Conservation (phyloP, 805 yeast species). For the Candida bentonensis region DNA sequence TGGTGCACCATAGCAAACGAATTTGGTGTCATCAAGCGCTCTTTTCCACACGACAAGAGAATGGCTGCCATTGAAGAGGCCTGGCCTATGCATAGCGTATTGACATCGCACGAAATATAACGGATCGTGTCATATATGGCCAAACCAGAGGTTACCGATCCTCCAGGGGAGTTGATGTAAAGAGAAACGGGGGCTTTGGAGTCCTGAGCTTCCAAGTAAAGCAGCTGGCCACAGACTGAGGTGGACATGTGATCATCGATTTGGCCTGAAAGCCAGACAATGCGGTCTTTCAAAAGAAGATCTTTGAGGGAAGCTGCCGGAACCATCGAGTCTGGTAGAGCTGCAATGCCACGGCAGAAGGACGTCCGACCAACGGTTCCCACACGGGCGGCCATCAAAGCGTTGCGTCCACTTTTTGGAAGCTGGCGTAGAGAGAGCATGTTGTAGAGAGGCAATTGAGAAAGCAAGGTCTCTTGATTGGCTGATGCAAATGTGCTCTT, state of each 20-base stretch:
- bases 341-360: neutral
- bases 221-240: slow-evolving; percentile 11
- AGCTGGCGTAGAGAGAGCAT: no score
- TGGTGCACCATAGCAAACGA: slow-evolving; percentile 19
- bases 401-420: no score
- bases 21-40: slow-evolving; percentile 15
- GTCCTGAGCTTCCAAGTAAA: slow-evolving; percentile 15
- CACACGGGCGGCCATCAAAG: no score
- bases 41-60: slow-evolving; percentile 14
- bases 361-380: no score
- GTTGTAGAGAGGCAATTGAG: no score
- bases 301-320: neutral
- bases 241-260: slow-evolving; percentile 11
- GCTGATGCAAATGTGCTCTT: no score
- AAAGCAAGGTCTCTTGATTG: no score
- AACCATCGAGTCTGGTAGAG: slow-evolving; percentile 2
- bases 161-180: slow-evolving; percentile 19
- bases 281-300: slow-evolving; percentile 7
- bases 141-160: slow-evolving; percentile 16
- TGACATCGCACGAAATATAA: slow-evolving; percentile 15
- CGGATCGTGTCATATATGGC: slow-evolving; percentile 20
- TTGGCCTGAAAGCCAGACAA: slow-evolving; percentile 9
- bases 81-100: slow-evolving; percentile 19
- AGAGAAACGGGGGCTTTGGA: slow-evolving; percentile 14
- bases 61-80: slow-evolving; percentile 19